Percentiles rank a stretch among this genome's conserved stretches.
phyloP scores from a whole-genome alignment of 768 basidiomycete genomes.

The Leccinum boreale region DNA sequence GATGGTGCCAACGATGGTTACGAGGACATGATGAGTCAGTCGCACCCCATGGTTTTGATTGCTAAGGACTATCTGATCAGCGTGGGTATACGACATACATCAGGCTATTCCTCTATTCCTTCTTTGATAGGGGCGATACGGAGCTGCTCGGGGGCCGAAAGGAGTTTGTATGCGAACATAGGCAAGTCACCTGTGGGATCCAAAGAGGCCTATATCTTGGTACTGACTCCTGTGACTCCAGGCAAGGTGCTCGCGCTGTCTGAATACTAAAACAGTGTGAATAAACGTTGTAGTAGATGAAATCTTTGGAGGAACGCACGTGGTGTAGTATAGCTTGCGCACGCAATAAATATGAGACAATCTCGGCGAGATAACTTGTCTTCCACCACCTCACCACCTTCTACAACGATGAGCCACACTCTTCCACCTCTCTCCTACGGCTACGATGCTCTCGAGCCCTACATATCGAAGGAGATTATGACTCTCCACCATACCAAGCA shows the following conservation, averaged over 20 bases:
- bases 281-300: background rate
- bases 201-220: background rate
- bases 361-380: background rate
- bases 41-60: background rate
- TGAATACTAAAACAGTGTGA: conserved; percentile 25
- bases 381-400: conserved; percentile 2
- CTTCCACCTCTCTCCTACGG: conserved; percentile 74
- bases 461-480: conserved; percentile 92
- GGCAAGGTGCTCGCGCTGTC: conserved; percentile 34
- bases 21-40: conserved; percentile 61
- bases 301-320: background rate
- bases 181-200: conserved; percentile 40
- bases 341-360: conserved; percentile 15
- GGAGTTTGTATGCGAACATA: conserved; percentile 56
- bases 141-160: conserved; percentile 64
- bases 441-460: conserved; percentile 92
- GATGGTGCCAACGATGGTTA: conserved; percentile 45
- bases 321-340: conserved; percentile 1
- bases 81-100: conserved; percentile 31
- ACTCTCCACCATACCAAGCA: conserved; percentile 92
- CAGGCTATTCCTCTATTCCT: conserved; percentile 82
- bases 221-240: conserved; percentile 10
- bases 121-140: conserved; percentile 79
- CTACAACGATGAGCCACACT: conserved; percentile 41
- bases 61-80: conserved; percentile 6